Evolutionary conservation across 345 rosid species (phyloP).

Genomic region (Physaria fendleri): DNA sequence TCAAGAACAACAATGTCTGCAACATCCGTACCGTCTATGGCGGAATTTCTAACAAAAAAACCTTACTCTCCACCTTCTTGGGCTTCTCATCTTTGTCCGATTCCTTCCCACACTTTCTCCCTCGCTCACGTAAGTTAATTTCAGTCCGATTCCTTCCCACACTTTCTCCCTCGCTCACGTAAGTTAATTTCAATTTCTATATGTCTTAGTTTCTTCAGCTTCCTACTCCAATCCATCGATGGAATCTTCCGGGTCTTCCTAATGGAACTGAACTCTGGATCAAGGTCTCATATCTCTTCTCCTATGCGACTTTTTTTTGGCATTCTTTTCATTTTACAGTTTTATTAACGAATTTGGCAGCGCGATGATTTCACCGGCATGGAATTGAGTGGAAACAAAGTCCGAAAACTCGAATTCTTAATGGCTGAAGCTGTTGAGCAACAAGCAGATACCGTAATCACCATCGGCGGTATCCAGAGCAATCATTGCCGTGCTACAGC

Average conservation of each 20-base stretch:
- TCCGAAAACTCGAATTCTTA: slow-evolving; percentile 75
- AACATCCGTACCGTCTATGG: slow-evolving; percentile 27
- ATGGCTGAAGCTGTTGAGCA: slow-evolving; percentile 79
- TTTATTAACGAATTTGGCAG: slow-evolving; percentile 28
- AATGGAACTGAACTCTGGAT: slow-evolving; percentile 65
- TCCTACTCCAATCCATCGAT: slow-evolving; percentile 83
- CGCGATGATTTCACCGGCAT: slow-evolving; percentile 84
- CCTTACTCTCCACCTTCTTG: slow-evolving; percentile 61
- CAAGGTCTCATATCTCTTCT: slow-evolving; percentile 42
- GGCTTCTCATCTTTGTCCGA: slow-evolving; percentile 62
- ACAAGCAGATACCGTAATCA: slow-evolving; percentile 78
- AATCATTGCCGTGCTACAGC: slow-evolving; percentile 95
- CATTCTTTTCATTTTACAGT: neutral
- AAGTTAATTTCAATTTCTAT: neutral
- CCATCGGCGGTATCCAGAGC: slow-evolving; percentile 91
- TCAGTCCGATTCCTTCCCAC: slow-evolving; percentile 49
- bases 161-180: slow-evolving; percentile 68
- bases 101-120: slow-evolving; percentile 57
- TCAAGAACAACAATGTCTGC: slow-evolving; percentile 18
- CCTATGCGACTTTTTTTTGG: neutral
- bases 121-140: slow-evolving; percentile 53
- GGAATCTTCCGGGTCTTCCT: slow-evolving; percentile 86
- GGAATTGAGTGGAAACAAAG: slow-evolving; percentile 95
- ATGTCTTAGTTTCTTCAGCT: slow-evolving; percentile 34
- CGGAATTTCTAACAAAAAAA: slow-evolving; percentile 46